Base-by-base conservation (phyloP, 2,329 filamentous ascomycete species). In the Cordyceps farinosa region DNA sequence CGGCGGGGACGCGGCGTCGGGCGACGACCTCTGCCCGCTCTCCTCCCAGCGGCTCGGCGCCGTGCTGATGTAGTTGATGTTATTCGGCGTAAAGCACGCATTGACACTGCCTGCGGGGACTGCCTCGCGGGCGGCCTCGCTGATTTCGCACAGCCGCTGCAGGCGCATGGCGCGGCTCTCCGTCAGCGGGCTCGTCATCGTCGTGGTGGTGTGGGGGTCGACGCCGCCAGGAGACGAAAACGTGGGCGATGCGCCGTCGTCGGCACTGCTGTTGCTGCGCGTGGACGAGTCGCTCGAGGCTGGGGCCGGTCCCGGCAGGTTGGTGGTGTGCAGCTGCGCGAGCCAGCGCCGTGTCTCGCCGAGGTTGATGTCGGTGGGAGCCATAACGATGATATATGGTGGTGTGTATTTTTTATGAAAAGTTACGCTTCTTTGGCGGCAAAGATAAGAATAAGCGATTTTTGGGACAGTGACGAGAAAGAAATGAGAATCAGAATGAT, bases 91-190 rank as follows among this genome's bases (percentile, higher is more conserved):
- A 17, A 48, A 45, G 40, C 42, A 22, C 40, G 30, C 32, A n/a
- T 54, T 61, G 40, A 32, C 42, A 27, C 17, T 38, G 27, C 17
- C 8, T 7, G 30, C n/a, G 27, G 17, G 29, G 8, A 17, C 30
- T 15, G 42, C 47, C 8, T 13, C 30, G 22, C 40, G 30, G 11
- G 44, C 45, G 6, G 29, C 40, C 22, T 51, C 40, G 42, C 59
- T 34, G n/a, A 61, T 27, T n/a, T 54, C 59, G 22, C 59, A 61
- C 17, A 61, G 50, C 22, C 59, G 59, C 59, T 55, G 59, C 10
- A 61, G 42, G n/a, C 59, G 54, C 50, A 15, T 6, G 22, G 59
- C 59, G 30, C 59, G 59, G 5, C 32, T 13, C 30, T 55, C 22
- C 5, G 59, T 61, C 5, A 61, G 42, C 29, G 50, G 59, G 22